A percentile compares a stretch with the other conserved stretches of the same genome.
Conservation (phyloP, 805 yeast species). For the Pichia cephalocereana region DNA sequence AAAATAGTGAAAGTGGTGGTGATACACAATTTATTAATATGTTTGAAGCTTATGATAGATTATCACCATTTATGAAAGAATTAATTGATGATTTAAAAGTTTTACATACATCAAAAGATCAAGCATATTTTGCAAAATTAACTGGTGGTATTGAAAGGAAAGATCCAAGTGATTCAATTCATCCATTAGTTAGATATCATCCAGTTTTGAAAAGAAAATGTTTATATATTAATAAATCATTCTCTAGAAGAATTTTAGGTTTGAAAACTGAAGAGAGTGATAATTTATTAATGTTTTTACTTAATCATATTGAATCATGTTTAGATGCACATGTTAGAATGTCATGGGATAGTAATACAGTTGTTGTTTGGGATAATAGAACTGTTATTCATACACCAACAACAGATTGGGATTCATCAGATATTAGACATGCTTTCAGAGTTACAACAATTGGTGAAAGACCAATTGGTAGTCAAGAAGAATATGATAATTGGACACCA, state of each 20-base stretch:
- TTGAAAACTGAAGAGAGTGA: slow-evolving; percentile 67
- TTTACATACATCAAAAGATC: slow-evolving; percentile 62
- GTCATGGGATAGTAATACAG: slow-evolving; percentile 59
- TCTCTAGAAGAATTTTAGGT: slow-evolving; percentile 60
- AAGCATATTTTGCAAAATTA: slow-evolving; percentile 47
- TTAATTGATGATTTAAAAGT: slow-evolving; percentile 55
- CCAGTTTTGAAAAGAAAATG: slow-evolving; percentile 61
- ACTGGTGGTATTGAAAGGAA: slow-evolving; percentile 62
- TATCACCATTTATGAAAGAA: slow-evolving; percentile 57
- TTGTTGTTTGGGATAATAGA: slow-evolving; percentile 76
- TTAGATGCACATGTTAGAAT: slow-evolving; percentile 64
- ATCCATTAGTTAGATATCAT: slow-evolving; percentile 64
- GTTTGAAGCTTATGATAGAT: slow-evolving; percentile 59
- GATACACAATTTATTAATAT: slow-evolving; percentile 68
- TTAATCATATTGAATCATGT: slow-evolving; percentile 39
- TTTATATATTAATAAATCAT: slow-evolving; percentile 48
- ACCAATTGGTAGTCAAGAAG: slow-evolving; percentile 35
- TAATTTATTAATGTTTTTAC: slow-evolving; percentile 47
- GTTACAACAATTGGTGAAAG: slow-evolving; percentile 67
- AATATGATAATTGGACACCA: slow-evolving; percentile 24
- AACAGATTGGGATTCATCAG: slow-evolving; percentile 61
- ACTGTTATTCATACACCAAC: slow-evolving; percentile 60
- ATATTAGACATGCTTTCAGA: slow-evolving; percentile 63
- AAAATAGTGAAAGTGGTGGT: slow-evolving; percentile 56
- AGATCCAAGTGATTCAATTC: slow-evolving; percentile 50